Conservation (phyloP, 2,329 filamentous ascomycete species). For the Calonectria fujianensis region DNA sequence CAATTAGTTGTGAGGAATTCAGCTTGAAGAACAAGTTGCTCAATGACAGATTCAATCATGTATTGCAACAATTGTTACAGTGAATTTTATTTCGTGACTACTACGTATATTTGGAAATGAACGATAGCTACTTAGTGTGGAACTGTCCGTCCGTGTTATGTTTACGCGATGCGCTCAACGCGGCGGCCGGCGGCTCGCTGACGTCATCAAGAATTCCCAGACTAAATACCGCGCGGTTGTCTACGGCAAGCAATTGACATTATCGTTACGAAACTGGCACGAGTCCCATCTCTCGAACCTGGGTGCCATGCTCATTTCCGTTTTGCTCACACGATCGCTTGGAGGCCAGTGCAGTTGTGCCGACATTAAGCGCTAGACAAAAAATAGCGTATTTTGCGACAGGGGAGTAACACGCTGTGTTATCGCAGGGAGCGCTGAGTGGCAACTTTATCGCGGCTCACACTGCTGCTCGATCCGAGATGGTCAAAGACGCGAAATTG, state of each 20-base stretch:
- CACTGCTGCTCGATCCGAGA: not conserved
- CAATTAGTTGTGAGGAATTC: not conserved
- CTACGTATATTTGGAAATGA: not conserved
- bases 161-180: no score
- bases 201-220: not conserved
- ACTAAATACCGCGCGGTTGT: conserved; percentile 24
- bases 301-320: not conserved
- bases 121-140: not conserved
- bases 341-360: conserved; percentile 27
- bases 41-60: not conserved
- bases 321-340: not conserved
- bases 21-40: not conserved
- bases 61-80: not conserved
- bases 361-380: conserved; percentile 32
- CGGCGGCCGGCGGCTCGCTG: conserved; percentile 16
- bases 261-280: not conserved
- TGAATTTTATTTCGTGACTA: not conserved
- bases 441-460: not conserved
- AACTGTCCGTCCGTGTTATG: not conserved
- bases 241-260: conserved; percentile 1
- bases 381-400: conserved; percentile 7
- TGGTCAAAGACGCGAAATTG: not conserved
- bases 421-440: not conserved
- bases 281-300: not conserved
- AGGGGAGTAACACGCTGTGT: not conserved